These are phyloP conservation scores for Aspergillus sojae DNA, from an alignment of 2,329 filamentous ascomycete species.

Conservation along the genomic window DNA sequence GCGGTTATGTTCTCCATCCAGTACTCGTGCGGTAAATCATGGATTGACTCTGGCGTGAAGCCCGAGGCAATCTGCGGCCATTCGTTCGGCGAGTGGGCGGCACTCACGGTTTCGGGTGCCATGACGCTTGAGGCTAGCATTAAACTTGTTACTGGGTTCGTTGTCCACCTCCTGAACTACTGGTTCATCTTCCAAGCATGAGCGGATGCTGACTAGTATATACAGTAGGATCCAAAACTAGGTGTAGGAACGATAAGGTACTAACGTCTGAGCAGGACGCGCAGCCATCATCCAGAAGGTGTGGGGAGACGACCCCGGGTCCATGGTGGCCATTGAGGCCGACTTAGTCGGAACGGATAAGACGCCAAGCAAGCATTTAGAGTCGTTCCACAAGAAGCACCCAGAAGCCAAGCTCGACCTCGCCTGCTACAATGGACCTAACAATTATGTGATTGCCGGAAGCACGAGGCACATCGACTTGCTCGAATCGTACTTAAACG, in stretches of 20 bases:
- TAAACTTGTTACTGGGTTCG: slow-evolving; percentile 23
- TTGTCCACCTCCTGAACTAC: no score
- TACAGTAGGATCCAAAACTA: no score
- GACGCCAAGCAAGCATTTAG: no score
- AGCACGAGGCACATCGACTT: slow-evolving; percentile 19
- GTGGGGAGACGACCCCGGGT: slow-evolving; percentile 37
- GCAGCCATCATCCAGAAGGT: slow-evolving; percentile 31
- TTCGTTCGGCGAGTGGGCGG: slow-evolving; percentile 43
- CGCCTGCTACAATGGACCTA: slow-evolving; percentile 14
- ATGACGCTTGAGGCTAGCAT: slow-evolving; percentile 36
- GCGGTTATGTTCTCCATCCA: slow-evolving; percentile 40
- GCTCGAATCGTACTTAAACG: not conserved
- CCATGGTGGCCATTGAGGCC: slow-evolving; percentile 39
- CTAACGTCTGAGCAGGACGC: slow-evolving; percentile 13
- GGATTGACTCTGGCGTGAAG: slow-evolving; percentile 43
- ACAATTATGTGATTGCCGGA: slow-evolving; percentile 32
- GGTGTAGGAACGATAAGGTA: no score
- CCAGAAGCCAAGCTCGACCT: not conserved
- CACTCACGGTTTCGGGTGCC: slow-evolving; percentile 34
- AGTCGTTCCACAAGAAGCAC: no score
- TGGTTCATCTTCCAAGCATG: no score
- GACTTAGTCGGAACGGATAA: slow-evolving; percentile 16
- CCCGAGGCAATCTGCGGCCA: slow-evolving; percentile 40
- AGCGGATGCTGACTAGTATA: rapidly evolving
- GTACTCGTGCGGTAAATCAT: slow-evolving; percentile 39